These are phyloP conservation scores for Phymatotrichopsis omnivora DNA, from an alignment of 2,329 filamentous ascomycete species.

Conservation along the genomic window DNA sequence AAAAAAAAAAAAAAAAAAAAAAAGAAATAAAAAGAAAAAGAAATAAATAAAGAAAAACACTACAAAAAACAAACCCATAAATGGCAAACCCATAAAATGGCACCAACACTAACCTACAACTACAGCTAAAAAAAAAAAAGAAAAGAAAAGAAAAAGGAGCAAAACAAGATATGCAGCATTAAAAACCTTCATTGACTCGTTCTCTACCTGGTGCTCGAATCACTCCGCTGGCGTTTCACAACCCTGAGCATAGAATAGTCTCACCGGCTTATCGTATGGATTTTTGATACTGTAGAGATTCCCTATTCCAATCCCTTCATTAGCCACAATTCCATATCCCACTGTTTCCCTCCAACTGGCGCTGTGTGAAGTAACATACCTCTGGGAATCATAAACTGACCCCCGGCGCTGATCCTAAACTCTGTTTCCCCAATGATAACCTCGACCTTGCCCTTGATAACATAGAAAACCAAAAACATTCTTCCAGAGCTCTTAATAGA, in stretches of 20 bases:
- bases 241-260: constrained; percentile 87
- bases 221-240: constrained; percentile 52
- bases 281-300: constrained; percentile 92
- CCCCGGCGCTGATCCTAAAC: constrained; percentile 78
- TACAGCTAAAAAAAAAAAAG: too few relatives aligned
- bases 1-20: background rate
- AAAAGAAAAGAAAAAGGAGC: background rate
- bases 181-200: background rate
- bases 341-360: too few relatives aligned
- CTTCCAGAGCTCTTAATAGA: constrained; percentile 81
- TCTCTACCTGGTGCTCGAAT: constrained; percentile 32
- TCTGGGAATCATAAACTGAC: constrained; percentile 89
- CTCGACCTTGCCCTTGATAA: constrained; percentile 69
- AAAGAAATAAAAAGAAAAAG: constrained; percentile 1
- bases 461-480: constrained; percentile 97
- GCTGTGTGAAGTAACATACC: constrained; percentile 47
- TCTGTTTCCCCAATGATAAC: constrained; percentile 65
- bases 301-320: constrained; percentile 44
- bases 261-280: constrained; percentile 58
- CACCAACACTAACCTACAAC: background rate
- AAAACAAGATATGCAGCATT: background rate
- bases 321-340: too few relatives aligned
- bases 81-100: too few relatives aligned
- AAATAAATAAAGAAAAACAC: background rate
- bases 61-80: too few relatives aligned